Evolutionary conservation across 2,329 filamentous ascomycete genomes (phyloP), one percentile per base, ranked within the genome.

Genomic region (Claviceps fusiformis): DNA sequence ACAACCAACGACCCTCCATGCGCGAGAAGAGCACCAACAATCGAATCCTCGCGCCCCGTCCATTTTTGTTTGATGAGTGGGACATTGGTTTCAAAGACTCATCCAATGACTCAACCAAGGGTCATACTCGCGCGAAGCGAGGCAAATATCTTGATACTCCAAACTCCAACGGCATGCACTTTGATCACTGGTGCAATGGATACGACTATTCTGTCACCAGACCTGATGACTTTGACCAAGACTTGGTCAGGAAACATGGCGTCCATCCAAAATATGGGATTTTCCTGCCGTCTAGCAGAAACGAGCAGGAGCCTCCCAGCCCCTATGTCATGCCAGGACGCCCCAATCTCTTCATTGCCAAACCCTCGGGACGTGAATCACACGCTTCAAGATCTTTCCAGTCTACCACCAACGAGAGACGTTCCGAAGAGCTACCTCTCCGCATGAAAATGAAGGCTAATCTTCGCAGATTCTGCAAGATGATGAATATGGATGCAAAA

Each of bases 61-160:
- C 72, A 0, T 77, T 76, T 58, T 67, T 72, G 53, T 81, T 74
- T 55, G 71, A 77, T 43, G 68, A 75, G 9, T 69, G 74, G 56
- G 78, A 82, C 62, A 82, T 83, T 57, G 80, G 80, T 15, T 82
- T 80, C 64, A 73, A 77, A 27, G 80, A 82, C 61, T 79, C 77
- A 4, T 74, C 74, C 57, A 82, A 82, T 57, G 77, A 79, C 59
- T 73, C 75, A 35, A 72, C 71, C 57, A 76, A 78, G 55, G 76
- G 76, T 27, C 76, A 77, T 50, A 80, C 74, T 39, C 73, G 72
- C 59, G 72, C 73, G 15, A 75, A 76, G 57, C 72, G 79, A 52
- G 78, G 78, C 61, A 76, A 74, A 62, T 81, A 75, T 60, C 69
- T 80, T 50, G 71, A 76, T 58, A 74, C 71, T 33, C 78, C 79